Conservation (phyloP, 768 basidiomycete genomes). For the Amylocystis lapponica region DNA sequence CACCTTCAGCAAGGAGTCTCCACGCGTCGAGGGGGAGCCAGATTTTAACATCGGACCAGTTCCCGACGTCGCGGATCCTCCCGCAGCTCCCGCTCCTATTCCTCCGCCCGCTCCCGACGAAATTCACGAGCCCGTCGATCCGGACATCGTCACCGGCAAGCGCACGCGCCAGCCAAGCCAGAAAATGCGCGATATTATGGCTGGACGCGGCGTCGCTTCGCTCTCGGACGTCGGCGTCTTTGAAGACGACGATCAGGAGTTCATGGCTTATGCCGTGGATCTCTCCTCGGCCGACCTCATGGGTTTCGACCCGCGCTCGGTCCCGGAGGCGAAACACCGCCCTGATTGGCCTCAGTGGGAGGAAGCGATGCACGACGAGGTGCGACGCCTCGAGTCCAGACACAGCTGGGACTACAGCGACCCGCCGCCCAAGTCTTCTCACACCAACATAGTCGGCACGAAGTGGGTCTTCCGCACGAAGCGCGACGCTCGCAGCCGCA, state of each 20-base stretch:
- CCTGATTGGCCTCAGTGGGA: conserved; percentile 4
- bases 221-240: too few relatives aligned
- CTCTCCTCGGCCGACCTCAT: conserved; percentile 1
- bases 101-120: not conserved
- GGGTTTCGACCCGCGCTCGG: conserved; percentile 3
- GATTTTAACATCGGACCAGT: too few relatives aligned
- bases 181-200: too few relatives aligned
- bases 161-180: too few relatives aligned
- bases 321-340: conserved; percentile 1
- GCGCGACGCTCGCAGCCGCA: conserved; percentile 9
- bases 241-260: too few relatives aligned
- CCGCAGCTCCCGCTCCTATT: not conserved
- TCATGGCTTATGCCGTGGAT: too few relatives aligned
- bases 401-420: conserved; percentile 7
- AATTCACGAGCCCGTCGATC: too few relatives aligned
- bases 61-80: too few relatives aligned
- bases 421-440: conserved; percentile 2
- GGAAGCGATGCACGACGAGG: conserved; percentile 10
- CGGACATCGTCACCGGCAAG: too few relatives aligned
- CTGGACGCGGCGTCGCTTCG: too few relatives aligned
- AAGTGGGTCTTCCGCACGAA: conserved; percentile 24
- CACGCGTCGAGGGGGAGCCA: too few relatives aligned
- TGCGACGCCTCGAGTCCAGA: not conserved
- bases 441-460: conserved; percentile 8
- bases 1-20: not conserved